Evolutionary conservation across 139 green algal genomes (phyloP).

Genomic region (Limnomonas spitsbergensis): DNA sequence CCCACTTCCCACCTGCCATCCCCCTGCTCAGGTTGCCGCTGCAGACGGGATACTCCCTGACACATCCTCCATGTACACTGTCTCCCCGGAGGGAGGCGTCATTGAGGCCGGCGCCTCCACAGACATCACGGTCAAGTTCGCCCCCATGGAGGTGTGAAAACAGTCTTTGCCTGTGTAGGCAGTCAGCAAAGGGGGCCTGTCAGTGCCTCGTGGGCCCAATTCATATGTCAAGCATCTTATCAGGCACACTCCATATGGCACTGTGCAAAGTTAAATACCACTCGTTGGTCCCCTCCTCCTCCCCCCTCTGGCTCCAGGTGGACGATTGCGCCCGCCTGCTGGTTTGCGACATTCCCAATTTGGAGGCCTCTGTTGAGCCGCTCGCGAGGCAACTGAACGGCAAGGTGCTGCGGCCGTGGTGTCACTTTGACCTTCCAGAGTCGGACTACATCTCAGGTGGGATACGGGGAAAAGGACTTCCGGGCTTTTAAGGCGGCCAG

Average conservation of each 20-base stretch:
- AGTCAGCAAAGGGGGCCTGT: too few species aligned
- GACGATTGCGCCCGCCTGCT: constrained; percentile 57
- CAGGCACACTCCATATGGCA: too few species aligned
- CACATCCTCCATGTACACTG: constrained; percentile 43
- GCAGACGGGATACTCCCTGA: constrained; percentile 27
- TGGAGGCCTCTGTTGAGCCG: constrained; percentile 40
- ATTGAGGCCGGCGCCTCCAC: constrained; percentile 36
- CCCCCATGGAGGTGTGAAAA: constrained; percentile 65
- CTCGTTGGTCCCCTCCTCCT: too few species aligned
- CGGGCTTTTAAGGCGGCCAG: too few species aligned
- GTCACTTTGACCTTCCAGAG: constrained; percentile 78
- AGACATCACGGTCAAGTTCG: constrained; percentile 67
- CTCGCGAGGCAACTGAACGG: constrained; percentile 42
- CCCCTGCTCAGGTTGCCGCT: constrained; percentile 12
- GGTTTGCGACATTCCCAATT: constrained; percentile 53
- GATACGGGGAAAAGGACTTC: not conserved
- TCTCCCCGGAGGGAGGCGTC: constrained; percentile 45
- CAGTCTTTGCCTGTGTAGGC: too few species aligned
- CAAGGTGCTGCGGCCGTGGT: constrained; percentile 69
- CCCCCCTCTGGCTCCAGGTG: too few species aligned
- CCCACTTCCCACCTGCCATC: too few species aligned
- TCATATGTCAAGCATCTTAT: too few species aligned
- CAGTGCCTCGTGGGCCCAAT: too few species aligned
- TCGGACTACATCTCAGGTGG: constrained; percentile 55
- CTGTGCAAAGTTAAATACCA: too few species aligned